phyloP scores from a whole-genome alignment of 441 rosid genomes.

The Cnidoscolus chayamansa region DNA sequence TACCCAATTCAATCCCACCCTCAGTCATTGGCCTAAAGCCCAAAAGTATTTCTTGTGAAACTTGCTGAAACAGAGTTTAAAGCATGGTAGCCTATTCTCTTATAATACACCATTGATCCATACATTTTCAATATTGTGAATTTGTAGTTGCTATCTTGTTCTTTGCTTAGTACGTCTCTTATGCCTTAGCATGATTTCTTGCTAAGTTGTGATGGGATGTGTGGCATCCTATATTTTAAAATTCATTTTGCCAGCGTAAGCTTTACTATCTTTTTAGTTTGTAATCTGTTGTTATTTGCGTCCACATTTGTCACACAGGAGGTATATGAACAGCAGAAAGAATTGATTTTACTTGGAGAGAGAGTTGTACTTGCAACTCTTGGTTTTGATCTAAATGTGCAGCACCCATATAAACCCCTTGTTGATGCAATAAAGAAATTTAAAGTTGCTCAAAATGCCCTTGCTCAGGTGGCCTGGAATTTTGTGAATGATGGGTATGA shows the following conservation, averaged over 20 bases:
- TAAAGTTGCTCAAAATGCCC: constrained; percentile 89
- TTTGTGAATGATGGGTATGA: constrained; percentile 97
- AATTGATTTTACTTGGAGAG: constrained; percentile 78
- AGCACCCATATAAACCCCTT: constrained; percentile 93
- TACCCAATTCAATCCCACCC: neutral
- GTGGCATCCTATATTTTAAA: neutral
- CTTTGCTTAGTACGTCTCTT: neutral
- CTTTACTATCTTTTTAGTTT: constrained; percentile 4
- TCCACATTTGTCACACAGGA: constrained; percentile 52
- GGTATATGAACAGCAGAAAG: constrained; percentile 91
- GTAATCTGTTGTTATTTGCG: constrained; percentile 13
- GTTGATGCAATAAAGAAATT: constrained; percentile 95
- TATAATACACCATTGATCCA: neutral
- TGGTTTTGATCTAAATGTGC: constrained; percentile 83
- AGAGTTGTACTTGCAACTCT: constrained; percentile 86
- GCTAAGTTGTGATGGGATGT: constrained; percentile 9
- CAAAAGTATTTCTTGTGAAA: neutral
- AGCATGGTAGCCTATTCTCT: neutral
- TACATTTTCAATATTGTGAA: neutral
- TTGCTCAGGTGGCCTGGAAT: constrained; percentile 96
- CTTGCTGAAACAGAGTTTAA: constrained; percentile 5
- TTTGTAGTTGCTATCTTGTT: neutral
- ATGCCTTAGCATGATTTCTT: neutral
- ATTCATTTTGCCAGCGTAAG: neutral
- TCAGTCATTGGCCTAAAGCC: neutral